These are phyloP conservation scores for Nicotiana knightiana DNA, from an alignment of 257 asterid species.

Conservation along the genomic window DNA sequence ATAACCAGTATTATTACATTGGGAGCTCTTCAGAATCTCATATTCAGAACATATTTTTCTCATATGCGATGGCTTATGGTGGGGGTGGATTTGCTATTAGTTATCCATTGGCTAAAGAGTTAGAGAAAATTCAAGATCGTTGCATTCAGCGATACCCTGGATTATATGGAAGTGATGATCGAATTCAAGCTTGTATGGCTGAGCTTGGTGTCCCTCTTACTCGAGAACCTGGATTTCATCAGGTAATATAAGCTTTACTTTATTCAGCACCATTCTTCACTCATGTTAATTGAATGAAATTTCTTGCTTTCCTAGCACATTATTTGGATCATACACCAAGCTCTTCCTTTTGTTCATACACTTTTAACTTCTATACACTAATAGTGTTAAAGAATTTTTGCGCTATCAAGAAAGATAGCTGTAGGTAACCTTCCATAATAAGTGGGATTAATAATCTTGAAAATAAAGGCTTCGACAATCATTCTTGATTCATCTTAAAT, in stretches of 20 bases:
- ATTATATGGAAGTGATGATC: conserved; percentile 72
- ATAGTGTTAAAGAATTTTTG: no score
- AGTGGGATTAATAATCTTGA: not conserved
- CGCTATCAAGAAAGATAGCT: not conserved
- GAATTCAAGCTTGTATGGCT: conserved; percentile 87
- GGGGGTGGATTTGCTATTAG: conserved; percentile 93
- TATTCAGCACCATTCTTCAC: no score
- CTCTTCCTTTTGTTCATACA: no score
- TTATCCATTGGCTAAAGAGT: conserved; percentile 67
- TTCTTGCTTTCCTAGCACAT: no score
- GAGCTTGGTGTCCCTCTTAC: conserved; percentile 89
- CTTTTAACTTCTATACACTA: no score
- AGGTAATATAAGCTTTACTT: conserved; percentile 27
- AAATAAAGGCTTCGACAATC: no score
- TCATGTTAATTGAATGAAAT: no score
- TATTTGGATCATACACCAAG: no score
- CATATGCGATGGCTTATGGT: conserved; percentile 78
- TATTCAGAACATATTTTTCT: conserved; percentile 68
- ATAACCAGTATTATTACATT: conserved; percentile 56
- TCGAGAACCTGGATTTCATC: conserved; percentile 73
- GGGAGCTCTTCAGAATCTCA: conserved; percentile 81
- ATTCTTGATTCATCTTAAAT: no score
- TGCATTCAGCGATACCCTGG: conserved; percentile 73
- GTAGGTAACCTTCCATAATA: not conserved
- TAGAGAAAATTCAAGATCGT: conserved; percentile 75